These are phyloP conservation scores for Backusella luteola DNA, from an alignment of 192 early-diverging fungal species.

Conservation along the genomic window DNA sequence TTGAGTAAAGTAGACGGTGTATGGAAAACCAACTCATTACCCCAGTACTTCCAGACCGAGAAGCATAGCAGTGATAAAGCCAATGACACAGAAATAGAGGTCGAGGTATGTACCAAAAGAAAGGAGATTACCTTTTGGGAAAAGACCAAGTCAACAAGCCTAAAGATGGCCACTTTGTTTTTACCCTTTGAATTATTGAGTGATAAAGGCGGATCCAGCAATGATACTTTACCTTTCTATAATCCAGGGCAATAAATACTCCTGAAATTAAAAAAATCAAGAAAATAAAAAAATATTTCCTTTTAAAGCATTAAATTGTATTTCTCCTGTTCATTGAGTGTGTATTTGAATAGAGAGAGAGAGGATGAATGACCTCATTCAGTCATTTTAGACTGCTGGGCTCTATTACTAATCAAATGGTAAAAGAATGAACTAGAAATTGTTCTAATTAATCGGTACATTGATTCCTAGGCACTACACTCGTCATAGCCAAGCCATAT, in stretches of 20 bases:
- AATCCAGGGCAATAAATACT: neutral
- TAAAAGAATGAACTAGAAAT: too few relatives aligned
- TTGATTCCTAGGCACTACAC: too few relatives aligned
- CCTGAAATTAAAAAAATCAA: neutral
- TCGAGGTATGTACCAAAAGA: neutral
- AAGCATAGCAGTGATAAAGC: too few relatives aligned
- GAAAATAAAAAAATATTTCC: neutral
- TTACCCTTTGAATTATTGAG: neutral
- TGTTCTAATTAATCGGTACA: too few relatives aligned
- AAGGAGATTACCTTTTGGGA: neutral
- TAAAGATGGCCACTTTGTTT: neutral
- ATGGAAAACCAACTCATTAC: neutral
- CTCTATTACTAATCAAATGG: too few relatives aligned
- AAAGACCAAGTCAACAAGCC: neutral
- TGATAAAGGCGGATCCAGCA: neutral
- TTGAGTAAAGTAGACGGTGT: neutral
- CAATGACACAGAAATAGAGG: neutral
- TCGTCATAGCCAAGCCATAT: neutral
- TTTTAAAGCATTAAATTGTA: neutral
- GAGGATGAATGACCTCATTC: too few relatives aligned
- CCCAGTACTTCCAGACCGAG: neutral
- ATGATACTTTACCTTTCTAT: neutral
- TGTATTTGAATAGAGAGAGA: too few relatives aligned
- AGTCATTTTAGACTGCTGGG: too few relatives aligned
- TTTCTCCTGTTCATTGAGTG: too few relatives aligned